Evolutionary conservation across 306 rosid species (phyloP), one percentile per base, ranked within the genome.

Genomic region (Biancaea sappan): DNA sequence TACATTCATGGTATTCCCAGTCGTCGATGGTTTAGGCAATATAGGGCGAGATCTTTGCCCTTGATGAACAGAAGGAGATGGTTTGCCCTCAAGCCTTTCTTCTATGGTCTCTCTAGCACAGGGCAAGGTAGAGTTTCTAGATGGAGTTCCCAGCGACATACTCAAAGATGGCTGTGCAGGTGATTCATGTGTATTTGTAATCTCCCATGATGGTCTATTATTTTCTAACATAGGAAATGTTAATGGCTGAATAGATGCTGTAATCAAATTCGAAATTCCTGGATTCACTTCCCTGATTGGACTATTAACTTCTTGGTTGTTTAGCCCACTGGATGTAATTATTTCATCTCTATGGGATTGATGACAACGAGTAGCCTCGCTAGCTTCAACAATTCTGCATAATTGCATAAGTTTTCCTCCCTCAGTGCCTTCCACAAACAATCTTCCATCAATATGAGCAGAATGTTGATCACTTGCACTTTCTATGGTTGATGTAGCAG

Each of bases 321-420:
- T 81, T 70, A 81, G 80, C 35, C 83, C 87, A 56, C 54, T 72
- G 68, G 85, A 73, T 40, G 84, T 74, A 73, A 74, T 47, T 21
- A 18, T 57, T 10, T 80, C 83, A 70, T 85, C 85, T 83, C 80
- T 86, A 65, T 80, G 88, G 77, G 84, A 38, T 29, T 75, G 85
- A 74, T 83, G 88, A 83, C 74, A 68, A 65, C 40, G 81, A 78
- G 61, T 79, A 67, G 88, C 69, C 73, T 86, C 96, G 74, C 83
- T 92, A 50, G 94, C 93, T 85, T 94, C 97, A 82, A 90, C 85
- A 32, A 90, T 60, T 83, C 86, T 87, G 80, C 99, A 94, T 75
- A 90, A 79, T 38, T 90, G 95, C 89, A 94, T 72, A 59, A 90
- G 92, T 74, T 89, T 91, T 83, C 89, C 98, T 82, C 90, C 96